Base-by-base conservation (phyloP, 257 asterid species). In the Solanum arcanum region DNA sequence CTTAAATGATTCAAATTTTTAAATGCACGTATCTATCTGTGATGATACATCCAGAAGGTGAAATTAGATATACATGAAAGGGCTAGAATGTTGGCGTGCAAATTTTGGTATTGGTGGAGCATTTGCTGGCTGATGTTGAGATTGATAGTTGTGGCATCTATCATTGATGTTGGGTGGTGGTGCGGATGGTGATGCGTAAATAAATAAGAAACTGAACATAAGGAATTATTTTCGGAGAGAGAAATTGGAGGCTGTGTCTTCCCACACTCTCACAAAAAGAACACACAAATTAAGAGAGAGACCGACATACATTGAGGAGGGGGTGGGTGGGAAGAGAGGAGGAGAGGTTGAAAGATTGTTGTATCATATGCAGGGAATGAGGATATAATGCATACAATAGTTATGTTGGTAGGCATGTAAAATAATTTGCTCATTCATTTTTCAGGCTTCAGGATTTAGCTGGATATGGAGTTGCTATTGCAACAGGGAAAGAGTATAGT, bases 381-480 rank as follows among this genome's bases (percentile, higher is more conserved):
- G 60, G 35, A 76, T 42, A 37, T 12, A 75, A 75, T 41, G 27
- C 59, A 75, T 39, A 25, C 33, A 49, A 81, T 49, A 81, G 29
- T 47, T 16, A 80, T 9, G 29, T 80, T 80, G 42, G 68, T 47
- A 46, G 44, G 85, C 29, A 49, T 81, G 85, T 78, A 46, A 49
- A 81, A 15, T 49, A 47, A 49, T 10, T 49, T 81, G 46, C 41
- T 80, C 29, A 18, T 5, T 16, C 85, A 81, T 70, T 75, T 76
- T 87, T 73, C 94, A 97, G 99, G 97, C 99, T 97, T 89, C 95
- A 91, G 91, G 99, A 97, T 91, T 83, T 97, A 87, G 96, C 99
- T 85, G 99, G 99, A 86, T 97, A 97, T 85, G 99, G 99, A 72
- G 99, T 97, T 75, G 92, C 89, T 91, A 89, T 92, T 86, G 98